Evolutionary conservation across 768 basidiomycete genomes (phyloP).

Genomic region (Daedaleopsis sinensis): DNA sequence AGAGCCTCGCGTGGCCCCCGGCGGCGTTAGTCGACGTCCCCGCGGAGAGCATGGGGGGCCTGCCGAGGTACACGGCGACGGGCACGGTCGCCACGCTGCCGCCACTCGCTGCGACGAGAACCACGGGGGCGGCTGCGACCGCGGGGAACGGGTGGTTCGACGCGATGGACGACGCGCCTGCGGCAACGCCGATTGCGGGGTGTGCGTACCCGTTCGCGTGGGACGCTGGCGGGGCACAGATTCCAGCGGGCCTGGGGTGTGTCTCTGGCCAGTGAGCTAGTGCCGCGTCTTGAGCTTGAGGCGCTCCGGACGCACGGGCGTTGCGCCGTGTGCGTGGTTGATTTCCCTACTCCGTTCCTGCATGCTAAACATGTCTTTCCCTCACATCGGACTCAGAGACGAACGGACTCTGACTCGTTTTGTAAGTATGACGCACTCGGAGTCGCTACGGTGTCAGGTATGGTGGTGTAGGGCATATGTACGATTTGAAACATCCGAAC

Average conservation of each 20-base stretch:
- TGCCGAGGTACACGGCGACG: conserved; percentile 69
- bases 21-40: conserved; percentile 48
- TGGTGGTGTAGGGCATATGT: too few species aligned
- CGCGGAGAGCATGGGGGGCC: conserved; percentile 35
- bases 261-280: too few species aligned
- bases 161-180: conserved; percentile 45
- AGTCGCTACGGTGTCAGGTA: too few species aligned
- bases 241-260: not conserved
- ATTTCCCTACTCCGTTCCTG: too few species aligned
- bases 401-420: too few species aligned
- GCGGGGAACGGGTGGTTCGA: conserved; percentile 61
- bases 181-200: conserved; percentile 60
- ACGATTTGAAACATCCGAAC: too few species aligned
- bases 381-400: too few species aligned
- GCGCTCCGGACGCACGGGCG: too few species aligned
- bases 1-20: conserved; percentile 57
- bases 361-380: too few species aligned
- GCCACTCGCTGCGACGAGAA: conserved; percentile 44
- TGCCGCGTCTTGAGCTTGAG: too few species aligned
- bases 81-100: conserved; percentile 57
- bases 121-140: conserved; percentile 40
- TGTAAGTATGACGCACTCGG: too few species aligned
- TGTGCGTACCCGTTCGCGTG: conserved; percentile 68
- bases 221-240: conserved; percentile 25
- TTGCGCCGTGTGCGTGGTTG: too few species aligned